These are phyloP conservation scores for Lichtheimia ornata DNA, from an alignment of 371 early-diverging fungal species.

Conservation along the genomic window DNA sequence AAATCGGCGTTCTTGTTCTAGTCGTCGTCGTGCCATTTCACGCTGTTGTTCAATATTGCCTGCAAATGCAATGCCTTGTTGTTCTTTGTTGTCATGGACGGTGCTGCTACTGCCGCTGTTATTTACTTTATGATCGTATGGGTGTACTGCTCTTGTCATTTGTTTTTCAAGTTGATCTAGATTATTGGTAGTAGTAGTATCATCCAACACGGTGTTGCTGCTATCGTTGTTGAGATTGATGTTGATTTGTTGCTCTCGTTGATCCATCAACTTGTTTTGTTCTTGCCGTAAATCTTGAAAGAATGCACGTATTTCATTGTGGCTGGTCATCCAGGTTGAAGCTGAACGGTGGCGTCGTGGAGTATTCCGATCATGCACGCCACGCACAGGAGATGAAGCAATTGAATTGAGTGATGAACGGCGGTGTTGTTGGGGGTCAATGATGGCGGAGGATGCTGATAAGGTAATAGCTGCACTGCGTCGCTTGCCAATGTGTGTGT, in stretches of 20 bases:
- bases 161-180: neutral
- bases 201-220: neutral
- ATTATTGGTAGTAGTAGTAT: neutral
- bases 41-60: constrained; percentile 42
- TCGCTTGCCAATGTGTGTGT: too few species aligned
- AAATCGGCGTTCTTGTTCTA: constrained; percentile 36
- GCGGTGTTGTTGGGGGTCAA: constrained; percentile 8
- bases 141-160: constrained; percentile 12
- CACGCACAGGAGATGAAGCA: constrained; percentile 19
- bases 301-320: constrained; percentile 7
- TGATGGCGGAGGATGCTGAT: neutral
- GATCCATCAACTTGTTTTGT: constrained; percentile 11
- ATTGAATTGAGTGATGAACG: constrained; percentile 25
- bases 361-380: constrained; percentile 5
- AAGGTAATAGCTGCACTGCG: neutral
- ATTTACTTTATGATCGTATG: constrained; percentile 11
- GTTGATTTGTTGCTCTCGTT: neutral
- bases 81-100: constrained; percentile 5
- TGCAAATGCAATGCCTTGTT: constrained; percentile 45
- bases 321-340: constrained; percentile 4
- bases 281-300: constrained; percentile 15
- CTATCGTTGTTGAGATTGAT: neutral
- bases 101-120: constrained; percentile 4
- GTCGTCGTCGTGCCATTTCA: constrained; percentile 34
- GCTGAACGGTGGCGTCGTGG: constrained; percentile 8